Evolutionary conservation across 1,284 basidiomycete genomes (phyloP).

Genomic region (Psilocybe mexicana): DNA sequence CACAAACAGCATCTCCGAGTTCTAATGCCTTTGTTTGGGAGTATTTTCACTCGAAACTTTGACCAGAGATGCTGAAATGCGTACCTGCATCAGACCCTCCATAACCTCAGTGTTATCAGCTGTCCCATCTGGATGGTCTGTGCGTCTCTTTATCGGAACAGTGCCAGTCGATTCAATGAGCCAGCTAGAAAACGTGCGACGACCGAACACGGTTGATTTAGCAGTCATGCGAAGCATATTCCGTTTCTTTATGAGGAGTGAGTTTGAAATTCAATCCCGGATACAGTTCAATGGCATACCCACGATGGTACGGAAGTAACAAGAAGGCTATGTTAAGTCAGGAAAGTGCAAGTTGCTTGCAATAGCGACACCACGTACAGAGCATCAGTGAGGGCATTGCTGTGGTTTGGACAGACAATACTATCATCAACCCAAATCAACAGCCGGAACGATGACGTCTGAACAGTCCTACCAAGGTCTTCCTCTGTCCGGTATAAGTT

Average conservation of each 20-base stretch:
- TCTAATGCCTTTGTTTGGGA: slow-evolving; percentile 59
- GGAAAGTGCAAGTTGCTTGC: neutral
- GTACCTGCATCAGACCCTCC: slow-evolving; percentile 65
- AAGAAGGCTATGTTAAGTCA: slow-evolving; percentile 49
- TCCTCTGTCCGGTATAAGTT: slow-evolving; percentile 70
- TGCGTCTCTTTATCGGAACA: slow-evolving; percentile 75
- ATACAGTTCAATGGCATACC: slow-evolving; percentile 37
- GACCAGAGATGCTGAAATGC: slow-evolving; percentile 10
- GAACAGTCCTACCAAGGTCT: slow-evolving; percentile 60
- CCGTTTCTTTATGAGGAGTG: slow-evolving; percentile 46
- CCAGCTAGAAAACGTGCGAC: slow-evolving; percentile 82
- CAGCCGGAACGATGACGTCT: slow-evolving; percentile 1
- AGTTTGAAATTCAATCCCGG: neutral
- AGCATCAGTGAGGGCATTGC: slow-evolving; percentile 84
- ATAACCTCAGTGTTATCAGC: slow-evolving; percentile 72
- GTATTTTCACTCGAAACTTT: neutral
- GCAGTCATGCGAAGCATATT: slow-evolving; percentile 81
- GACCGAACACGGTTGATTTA: slow-evolving; percentile 83
- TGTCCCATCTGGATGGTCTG: slow-evolving; percentile 57
- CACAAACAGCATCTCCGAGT: slow-evolving; percentile 74
- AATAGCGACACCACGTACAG: slow-evolving; percentile 49
- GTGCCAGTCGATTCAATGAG: slow-evolving; percentile 85
- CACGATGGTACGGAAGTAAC: slow-evolving; percentile 68
- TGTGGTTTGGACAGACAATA: slow-evolving; percentile 77
- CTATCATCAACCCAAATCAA: slow-evolving; percentile 20